Conservation (phyloP, 495 filamentous ascomycete species). For the Melanomma pulvis-pyrius region DNA sequence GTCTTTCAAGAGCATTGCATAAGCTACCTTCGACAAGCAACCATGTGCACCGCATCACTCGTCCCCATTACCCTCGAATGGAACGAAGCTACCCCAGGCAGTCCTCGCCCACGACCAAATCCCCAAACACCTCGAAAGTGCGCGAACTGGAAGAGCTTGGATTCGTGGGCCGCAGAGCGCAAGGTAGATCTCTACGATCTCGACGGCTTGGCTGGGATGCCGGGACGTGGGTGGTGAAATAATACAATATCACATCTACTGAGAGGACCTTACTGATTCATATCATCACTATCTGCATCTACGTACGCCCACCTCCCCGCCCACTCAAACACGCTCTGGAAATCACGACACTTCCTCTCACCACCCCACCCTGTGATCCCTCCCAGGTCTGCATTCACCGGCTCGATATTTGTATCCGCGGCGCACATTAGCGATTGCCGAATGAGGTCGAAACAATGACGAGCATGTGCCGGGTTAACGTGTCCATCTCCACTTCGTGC, state of each 20-base stretch:
- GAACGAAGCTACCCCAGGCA: neutral
- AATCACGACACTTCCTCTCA: constrained; percentile 30
- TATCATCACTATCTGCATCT: neutral
- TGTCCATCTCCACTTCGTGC: neutral
- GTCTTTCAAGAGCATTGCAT: constrained; percentile 4
- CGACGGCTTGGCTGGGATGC: neutral
- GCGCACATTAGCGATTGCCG: constrained; percentile 39
- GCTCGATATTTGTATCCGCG: constrained; percentile 37
- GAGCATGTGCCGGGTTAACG: constrained; percentile 18
- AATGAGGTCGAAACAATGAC: constrained; percentile 40
- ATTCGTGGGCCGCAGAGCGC: constrained; percentile 2
- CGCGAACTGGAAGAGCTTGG: constrained; percentile 7
- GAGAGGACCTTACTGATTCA: neutral
- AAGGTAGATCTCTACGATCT: constrained; percentile 8
- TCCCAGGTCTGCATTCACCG: constrained; percentile 10
- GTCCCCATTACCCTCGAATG: constrained; percentile 11
- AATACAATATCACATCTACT: neutral
- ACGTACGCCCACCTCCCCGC: constrained; percentile 10
- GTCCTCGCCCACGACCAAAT: neutral
- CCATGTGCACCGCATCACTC: constrained; percentile 11
- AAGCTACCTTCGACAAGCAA: neutral
- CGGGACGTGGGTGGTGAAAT: neutral
- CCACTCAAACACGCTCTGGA: constrained; percentile 6
- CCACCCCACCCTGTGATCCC: constrained; percentile 34
- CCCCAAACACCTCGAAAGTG: neutral